phyloP scores from a whole-genome alignment of 192 early-diverging fungal genomes.

The Allomyces macrogynus region DNA sequence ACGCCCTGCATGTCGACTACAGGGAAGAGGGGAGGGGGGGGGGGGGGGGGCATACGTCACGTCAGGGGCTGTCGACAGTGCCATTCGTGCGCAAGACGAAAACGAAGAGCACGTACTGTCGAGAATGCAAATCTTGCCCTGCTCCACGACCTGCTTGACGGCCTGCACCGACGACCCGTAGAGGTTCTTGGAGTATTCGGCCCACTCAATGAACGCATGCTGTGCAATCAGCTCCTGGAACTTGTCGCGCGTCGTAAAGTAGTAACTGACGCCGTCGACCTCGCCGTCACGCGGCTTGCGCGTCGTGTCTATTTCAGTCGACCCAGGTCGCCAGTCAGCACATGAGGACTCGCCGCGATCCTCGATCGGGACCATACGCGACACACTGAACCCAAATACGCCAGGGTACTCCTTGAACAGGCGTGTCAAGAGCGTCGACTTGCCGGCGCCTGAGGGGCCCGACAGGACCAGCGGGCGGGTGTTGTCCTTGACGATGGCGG shows the following conservation, averaged over 20 bases:
- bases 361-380: conserved; percentile 20
- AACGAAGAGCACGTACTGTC: no score
- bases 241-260: conserved; percentile 54
- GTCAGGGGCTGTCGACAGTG: no score
- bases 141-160: conserved; percentile 49
- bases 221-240: conserved; percentile 41
- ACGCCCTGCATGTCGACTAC: conserved; percentile 52
- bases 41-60: not conserved
- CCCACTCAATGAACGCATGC: conserved; percentile 74
- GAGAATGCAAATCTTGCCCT: conserved; percentile 63
- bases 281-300: conserved; percentile 68
- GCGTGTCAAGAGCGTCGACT: conserved; percentile 77
- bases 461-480: conserved; percentile 29
- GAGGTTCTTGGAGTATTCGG: conserved; percentile 77
- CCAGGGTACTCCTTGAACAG: conserved; percentile 65
- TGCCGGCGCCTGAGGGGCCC: conserved; percentile 61
- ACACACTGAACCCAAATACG: conserved; percentile 77
- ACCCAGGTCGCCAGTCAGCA: not conserved
- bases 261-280: conserved; percentile 57
- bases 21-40: no score
- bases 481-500: not conserved
- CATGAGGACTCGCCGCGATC: not conserved
- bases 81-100: no score
- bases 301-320: conserved; percentile 49
- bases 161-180: conserved; percentile 76